Base-by-base conservation (phyloP, 306 rosid genomes). In the Canavalia gladiata region DNA sequence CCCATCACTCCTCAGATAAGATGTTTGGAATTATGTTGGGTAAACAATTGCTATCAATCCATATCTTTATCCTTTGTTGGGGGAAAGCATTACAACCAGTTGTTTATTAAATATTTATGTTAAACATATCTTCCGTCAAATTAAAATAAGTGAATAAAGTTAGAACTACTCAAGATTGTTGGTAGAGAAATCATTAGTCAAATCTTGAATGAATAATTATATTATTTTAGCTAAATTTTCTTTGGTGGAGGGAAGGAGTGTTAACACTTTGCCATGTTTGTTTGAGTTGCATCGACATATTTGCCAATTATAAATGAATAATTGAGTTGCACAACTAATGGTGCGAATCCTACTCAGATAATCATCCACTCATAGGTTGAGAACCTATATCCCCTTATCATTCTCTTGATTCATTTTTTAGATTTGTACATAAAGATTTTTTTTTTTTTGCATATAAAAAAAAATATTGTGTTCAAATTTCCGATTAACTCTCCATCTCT, bases 311-410 rank as follows among this genome's bases (percentile, higher is more conserved):
- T 50, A 50, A 82, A 46, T 57, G 70, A 60, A 72, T 81, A 68
- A 83, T 85, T 81, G 83, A 79, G 49, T 79, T 67, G 82, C 86
- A 83, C 86, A 86, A 75, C 64, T 37, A 58, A 68, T 80, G 84
- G 90, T 93, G 92, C 89, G 74, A 83, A 81, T 89, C 90, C 92
- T 77, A 83, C 82, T 84, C 89, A 46, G 83, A 80, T 51, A 56
- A 75, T 54, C 46, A 83, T 72, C 59, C 87, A 78, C 73, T 72
- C 51, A 28, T 31, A 35, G 31, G 37, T 74, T 66, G 13, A 74
- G n/a, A 64, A 34, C 63, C 37, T 49, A 52, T 37, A 46, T 42
- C 71, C 83, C 82, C 89, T 68, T 49, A 78, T 68, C 79, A 66
- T 59, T 83, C 74, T 69, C 45, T 31, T 46, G 43, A 29, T 85